Evolutionary conservation across 495 filamentous ascomycete species (phyloP), one percentile per base, ranked within the genome.

Genomic region (Astrothelium macrocarpum): DNA sequence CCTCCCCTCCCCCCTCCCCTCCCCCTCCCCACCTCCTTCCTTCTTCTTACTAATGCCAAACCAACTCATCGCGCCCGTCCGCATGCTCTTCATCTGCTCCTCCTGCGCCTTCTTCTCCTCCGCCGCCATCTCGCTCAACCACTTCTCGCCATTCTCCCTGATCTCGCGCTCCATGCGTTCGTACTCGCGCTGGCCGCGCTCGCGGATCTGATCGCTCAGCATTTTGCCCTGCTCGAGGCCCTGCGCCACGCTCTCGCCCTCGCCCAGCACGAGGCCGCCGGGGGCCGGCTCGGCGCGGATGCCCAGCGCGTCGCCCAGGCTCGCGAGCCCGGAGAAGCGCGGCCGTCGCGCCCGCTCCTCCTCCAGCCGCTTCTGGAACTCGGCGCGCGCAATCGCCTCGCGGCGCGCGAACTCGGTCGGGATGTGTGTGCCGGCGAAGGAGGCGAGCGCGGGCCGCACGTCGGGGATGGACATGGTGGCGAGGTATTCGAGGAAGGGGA

Each of bases 401-500:
- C 95, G 86, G 59, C 84, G 82, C 29, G 90, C 86, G 65, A 96
- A 98, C 71, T 97, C 94, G 3, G 82, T 80, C 20, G 94, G 90
- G 64, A 98, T 95, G 68, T 88, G 77, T 63, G 82, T 86, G 65
- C 91, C 92, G 49, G 92, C 84, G 71, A 95, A 97, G 4, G 89
- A 92, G 71, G 90, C 87, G 72, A 98, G 78, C 23, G 94, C 86
- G 42, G 86, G 81, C 26, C 94, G 87, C 23, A 92, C 88, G 68
- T 98, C 95, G 29, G 82, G 78, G 66, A 88, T 87, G 61, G 88
- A 85, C 90, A 97, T 95, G n/a, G 90, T 89, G 60, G 90, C 89
- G 64, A 97, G 83, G 75, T 95, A 96, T 77, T 98, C 94, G 32
- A 98, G 84, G 84, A 98, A 95, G 10, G 95, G 93, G 49, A 98